Evolutionary conservation across 139 green algal species (phyloP), one percentile per base, ranked within the genome.

Genomic region (Asterochloris sp.): DNA sequence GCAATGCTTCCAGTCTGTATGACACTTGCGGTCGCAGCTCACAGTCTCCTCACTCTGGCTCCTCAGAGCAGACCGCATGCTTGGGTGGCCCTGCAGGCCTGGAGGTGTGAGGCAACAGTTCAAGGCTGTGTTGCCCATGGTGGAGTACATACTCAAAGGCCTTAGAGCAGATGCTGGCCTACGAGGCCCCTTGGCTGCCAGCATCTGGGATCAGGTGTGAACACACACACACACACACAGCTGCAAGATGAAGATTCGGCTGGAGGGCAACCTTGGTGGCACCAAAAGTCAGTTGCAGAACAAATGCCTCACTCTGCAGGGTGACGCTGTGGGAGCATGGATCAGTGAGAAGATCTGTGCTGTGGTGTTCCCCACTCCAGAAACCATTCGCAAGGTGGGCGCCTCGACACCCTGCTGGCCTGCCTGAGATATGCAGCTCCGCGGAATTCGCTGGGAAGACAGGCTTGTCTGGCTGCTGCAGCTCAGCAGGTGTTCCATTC

Each of bases 51-150:
- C 76, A 69, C 0, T n/a, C 21, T 10, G 60, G 14, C 71, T 17
- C 11, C 19, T 8, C 38, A 14, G 13, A 8, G 23, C 62, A 8
- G 13, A 63, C 62, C 1, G 6, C 60, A 69, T 47, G 47, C 62
- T n/a, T 15, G 76, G n/a, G 19, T 1, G 10, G 4, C 78, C 38
- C 28, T 28, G 67, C 84, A 92, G 90, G 92, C 94, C 94, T 0
- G 94, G 94, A 12, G 94, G 94, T 66, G 92, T 97, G 60, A 80
- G 92, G 29, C 94, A 97, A 88, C 94, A 97, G 86, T 96, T 96
- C 87, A 97, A 95, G 80, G 94, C 90, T 23, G 87, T 82, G 11
- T 21, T 80, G 27, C 87, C 87, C 0, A 86, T 95, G 84, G 88
- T 97, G 21, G 93, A 97, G 80, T 68, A 80, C 66, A 88, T 98